Base-by-base conservation (phyloP, 148 eudicot species). In the Heliosperma pusillum region DNA sequence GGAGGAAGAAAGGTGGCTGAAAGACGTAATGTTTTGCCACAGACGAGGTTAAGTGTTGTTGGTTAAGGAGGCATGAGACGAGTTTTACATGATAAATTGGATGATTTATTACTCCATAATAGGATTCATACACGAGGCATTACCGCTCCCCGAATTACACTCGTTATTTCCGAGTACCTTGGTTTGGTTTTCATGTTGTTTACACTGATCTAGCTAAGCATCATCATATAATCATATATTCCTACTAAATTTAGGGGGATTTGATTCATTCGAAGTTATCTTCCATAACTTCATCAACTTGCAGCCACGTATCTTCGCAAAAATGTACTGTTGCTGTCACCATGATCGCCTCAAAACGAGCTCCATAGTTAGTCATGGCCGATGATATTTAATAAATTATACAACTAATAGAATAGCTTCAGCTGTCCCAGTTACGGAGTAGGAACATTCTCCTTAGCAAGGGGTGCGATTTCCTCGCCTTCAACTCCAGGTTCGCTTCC, bases 391-490 rank as follows among this genome's bases (percentile, higher is more conserved):
- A 0, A 50, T 50, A 50, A 50, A 17, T 50, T 50, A 15, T 50
- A 50, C 13, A 29, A n/a, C n/a, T n/a, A n/a, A n/a, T n/a, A n/a
- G n/a, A 1, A 11, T 67, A 10, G 27, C 53, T 20, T 29, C 72
- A 69, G 26, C 21, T 29, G 15, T 50, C 10, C 60, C 29, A n/a
- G 13, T 70, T 53, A 70, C 16, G 73, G 73, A 81, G 92, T 86
- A 15, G 96, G 83, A 50, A 91, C 88, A 24, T 89, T 89, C 82
- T 90, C 97, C 85, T 88, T 90, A 13, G 91, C 92, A 44, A 90
- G 87, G 20, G 98, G 90, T 47, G 90, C 92, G 20, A 86, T 86
- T 77, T 94, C 98, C 72, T 87, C 96, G 2, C 93, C 97, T 30
- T 89, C 93, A 56, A 85, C 66, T 8, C 96, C 97, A 22, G 92